Conservation (phyloP, 352 stramenopile species). For the Phytopythium oedochilum region DNA sequence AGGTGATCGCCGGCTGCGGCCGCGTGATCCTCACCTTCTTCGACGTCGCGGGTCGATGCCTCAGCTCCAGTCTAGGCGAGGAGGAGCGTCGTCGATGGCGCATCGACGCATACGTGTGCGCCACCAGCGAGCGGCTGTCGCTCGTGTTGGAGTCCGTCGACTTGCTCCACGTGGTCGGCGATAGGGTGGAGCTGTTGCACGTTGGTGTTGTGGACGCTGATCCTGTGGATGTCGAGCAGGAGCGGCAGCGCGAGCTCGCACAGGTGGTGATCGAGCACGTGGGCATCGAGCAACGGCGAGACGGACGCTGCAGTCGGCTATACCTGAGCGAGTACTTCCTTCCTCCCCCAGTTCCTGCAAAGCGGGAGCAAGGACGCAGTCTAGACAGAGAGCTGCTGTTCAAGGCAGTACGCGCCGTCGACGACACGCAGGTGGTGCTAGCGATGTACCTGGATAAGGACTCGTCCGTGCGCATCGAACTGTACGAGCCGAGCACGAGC, state of each 20-base stretch:
- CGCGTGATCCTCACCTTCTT: slow-evolving; percentile 63
- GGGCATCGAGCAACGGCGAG: slow-evolving; percentile 41
- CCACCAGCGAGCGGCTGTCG: slow-evolving; percentile 42
- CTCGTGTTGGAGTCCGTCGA: slow-evolving; percentile 36
- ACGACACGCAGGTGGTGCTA: slow-evolving; percentile 29
- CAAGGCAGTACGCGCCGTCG: slow-evolving; percentile 41
- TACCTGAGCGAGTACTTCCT: slow-evolving; percentile 41
- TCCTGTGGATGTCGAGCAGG: slow-evolving; percentile 4
- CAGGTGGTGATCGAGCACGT: slow-evolving; percentile 44
- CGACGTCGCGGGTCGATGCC: slow-evolving; percentile 10
- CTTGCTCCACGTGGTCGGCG: slow-evolving; percentile 38
- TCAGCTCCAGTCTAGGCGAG: not conserved
- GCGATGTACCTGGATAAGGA: slow-evolving; percentile 15
- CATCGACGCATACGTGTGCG: slow-evolving; percentile 55
- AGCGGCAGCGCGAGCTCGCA: slow-evolving; percentile 22
- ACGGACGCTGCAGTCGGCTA: slow-evolving; percentile 38
- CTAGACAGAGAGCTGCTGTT: slow-evolving; percentile 21
- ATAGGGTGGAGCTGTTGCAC: slow-evolving; percentile 18
- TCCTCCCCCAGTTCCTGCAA: not conserved
- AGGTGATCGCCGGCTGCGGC: slow-evolving; percentile 25
- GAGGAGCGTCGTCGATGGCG: slow-evolving; percentile 29
- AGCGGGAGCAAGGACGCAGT: not conserved
- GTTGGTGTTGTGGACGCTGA: not conserved
- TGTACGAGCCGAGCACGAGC: slow-evolving; percentile 3
- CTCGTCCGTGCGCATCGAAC: slow-evolving; percentile 8